Base-by-base conservation (phyloP, 331 rosid genomes). In the Rosa hybrid region DNA sequence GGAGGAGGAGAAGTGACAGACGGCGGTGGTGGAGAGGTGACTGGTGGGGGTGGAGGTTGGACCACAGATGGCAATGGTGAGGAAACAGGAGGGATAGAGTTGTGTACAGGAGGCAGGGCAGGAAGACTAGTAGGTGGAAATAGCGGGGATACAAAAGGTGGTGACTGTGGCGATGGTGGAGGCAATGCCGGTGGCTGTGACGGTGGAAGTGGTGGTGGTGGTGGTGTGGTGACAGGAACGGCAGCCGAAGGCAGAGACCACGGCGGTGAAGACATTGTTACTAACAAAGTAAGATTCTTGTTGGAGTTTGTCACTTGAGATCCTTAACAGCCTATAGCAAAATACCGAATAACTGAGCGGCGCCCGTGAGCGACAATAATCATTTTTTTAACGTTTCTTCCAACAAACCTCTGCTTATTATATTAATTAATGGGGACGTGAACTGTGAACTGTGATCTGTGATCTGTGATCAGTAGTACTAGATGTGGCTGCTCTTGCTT, bases 201-300 rank as follows among this genome's bases (percentile, higher is more conserved):
- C 6, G 46, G 60, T 20, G 63, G 44, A 6, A 49, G 76, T 4
- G 17, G 18, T 25, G 71, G 75, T 7, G 21, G 56, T 0, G 60
- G 75, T 7, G 21, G 56, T 0, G 60, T 30, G 38, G 76, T 74
- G 18, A 41, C 38, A 1, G 81, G 83, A 49, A 70, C 62, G 25
- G 48, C 56, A 45, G 82, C 81, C 30, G 82, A 82, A 45, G 76
- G 42, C 72, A 76, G 62, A 44, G 71, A 60, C 59, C 18, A 54
- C 25, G 68, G 44, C 25, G 75, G 20, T 27, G 76, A 78, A 42
- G 81, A 23, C 76, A 78, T 78, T 23, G 81, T 44, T 23, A 4
- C 48, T 57, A 67, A 51, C 68, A n/a, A 34, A 11, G 48, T 54
- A 54, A 42, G 69, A 41, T 78, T 41, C 72, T 16, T 42, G 23